Conservation (phyloP, 305 asterid genomes). For the Striga hermonthica region DNA sequence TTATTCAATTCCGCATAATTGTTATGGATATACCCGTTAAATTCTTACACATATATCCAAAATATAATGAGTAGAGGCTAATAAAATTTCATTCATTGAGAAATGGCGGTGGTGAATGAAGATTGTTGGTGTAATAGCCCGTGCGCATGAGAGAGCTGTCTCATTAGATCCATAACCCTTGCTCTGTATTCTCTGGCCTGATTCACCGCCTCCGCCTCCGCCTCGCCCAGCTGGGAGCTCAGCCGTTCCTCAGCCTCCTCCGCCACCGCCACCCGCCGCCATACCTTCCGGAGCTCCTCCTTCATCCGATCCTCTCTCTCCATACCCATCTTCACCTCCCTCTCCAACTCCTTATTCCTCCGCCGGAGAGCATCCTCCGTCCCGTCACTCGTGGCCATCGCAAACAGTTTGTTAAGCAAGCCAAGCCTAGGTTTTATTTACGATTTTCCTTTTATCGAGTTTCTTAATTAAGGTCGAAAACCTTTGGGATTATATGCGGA, state of each 20-base stretch:
- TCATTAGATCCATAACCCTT: conserved; percentile 28
- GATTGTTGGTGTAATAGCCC: conserved; percentile 21
- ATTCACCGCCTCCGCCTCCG: conserved; percentile 40
- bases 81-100: neutral
- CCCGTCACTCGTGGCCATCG: conserved; percentile 18
- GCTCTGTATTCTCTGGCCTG: conserved; percentile 34
- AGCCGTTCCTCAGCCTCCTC: conserved; percentile 47
- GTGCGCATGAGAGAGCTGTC: conserved; percentile 30
- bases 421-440: conserved; percentile 17
- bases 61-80: too few relatives aligned
- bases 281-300: conserved; percentile 32
- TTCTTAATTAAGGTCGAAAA: neutral
- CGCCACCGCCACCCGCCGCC: conserved; percentile 38
- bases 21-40: too few relatives aligned
- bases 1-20: too few relatives aligned
- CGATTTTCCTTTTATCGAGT: too few relatives aligned
- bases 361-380: conserved; percentile 28
- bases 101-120: conserved; percentile 19
- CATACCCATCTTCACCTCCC: conserved; percentile 32
- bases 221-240: conserved; percentile 42
- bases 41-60: too few relatives aligned
- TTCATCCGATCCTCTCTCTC: conserved; percentile 39
- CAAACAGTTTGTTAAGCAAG: neutral
- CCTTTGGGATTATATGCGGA: neutral
- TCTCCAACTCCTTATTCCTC: conserved; percentile 42